Evolutionary conservation across 1,284 basidiomycete species (phyloP), one percentile per base, ranked within the genome.

Genomic region (Cronartium quercuum): DNA sequence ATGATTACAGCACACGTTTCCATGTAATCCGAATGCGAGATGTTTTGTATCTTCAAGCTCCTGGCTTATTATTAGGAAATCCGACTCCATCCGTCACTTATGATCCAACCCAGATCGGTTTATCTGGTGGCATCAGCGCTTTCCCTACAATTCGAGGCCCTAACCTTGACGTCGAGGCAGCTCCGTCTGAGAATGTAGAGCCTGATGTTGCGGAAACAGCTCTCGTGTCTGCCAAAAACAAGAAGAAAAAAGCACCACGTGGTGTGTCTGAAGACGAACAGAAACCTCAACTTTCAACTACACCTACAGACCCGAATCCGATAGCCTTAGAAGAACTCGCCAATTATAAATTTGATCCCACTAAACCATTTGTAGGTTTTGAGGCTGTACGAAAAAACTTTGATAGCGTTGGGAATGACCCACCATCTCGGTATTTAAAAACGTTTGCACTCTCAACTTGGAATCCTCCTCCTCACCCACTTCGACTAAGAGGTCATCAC

Each of bases 381-480:
- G 66, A 77, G 81, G 51, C 82, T 83, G 35, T 85, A 84, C 79
- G 78, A 80, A 41, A 82, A 82, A 66, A 84, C 82, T 81, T 80
- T 79, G 9, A 81, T 79, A 76, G 76, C 78, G 12, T 40, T 76
- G 4, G 76, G 78, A 12, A 77, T 78, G n/a, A 80, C 21, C 41
- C 77, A 78, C 76, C 82, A 79, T 78, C 81, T 78, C 34, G 78
- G 77, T 81, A 78, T 80, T 82, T 87, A 55, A 83, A 83, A 76
- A 80, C 83, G n/a, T 82, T 86, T 76, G 82, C 83, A 76, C 79
- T 87, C 66, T 84, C 85, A 35, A 83, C 83, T n/a, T 87, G 86
- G 85, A 86, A 85, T 80, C 86, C 86, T 34, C 85, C 85, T 37
- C 84, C 86, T 6, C 84, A 85, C 34, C 84, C 86, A 77, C 81